Evolutionary conservation across 345 rosid species (phyloP).

Genomic region (Punica granatum): DNA sequence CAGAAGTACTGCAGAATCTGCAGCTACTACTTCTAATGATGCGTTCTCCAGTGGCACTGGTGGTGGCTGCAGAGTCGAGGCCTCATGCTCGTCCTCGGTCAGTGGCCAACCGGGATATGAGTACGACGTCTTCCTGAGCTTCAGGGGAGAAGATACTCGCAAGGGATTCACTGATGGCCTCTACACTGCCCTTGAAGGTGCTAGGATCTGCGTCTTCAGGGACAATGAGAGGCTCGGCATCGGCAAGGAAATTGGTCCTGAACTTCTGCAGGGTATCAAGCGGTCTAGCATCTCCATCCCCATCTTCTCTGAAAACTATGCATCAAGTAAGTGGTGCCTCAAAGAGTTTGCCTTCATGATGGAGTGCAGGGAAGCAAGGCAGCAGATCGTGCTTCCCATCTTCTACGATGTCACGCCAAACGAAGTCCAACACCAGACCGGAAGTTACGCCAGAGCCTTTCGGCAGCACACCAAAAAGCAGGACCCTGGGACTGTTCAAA

Average conservation of each 20-base stretch:
- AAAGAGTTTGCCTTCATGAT: rapidly evolving
- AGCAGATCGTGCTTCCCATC: not conserved
- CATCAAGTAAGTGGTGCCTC: not conserved
- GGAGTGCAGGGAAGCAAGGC: not conserved
- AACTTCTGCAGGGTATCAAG: not conserved
- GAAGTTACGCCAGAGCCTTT: not conserved
- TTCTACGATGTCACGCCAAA: not conserved
- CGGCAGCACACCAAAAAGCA: not conserved
- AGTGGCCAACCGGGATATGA: not conserved
- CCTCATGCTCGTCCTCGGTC: not conserved
- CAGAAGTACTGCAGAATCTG: no score
- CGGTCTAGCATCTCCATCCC: not conserved
- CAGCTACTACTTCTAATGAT: no score
- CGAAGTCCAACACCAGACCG: not conserved
- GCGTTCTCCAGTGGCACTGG: no score
- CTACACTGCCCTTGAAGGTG: not conserved
- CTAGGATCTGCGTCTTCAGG: not conserved
- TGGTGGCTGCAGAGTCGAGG: not conserved
- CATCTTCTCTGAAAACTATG: not conserved
- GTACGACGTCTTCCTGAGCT: constrained; percentile 4
- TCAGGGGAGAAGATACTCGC: not conserved
- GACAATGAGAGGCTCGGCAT: rapidly evolving
- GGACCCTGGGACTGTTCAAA: not conserved
- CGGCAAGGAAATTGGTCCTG: rapidly evolving
- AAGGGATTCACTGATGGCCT: not conserved